Base-by-base conservation (phyloP, 495 filamentous ascomycete genomes). In the Cladorrhinum samala region DNA sequence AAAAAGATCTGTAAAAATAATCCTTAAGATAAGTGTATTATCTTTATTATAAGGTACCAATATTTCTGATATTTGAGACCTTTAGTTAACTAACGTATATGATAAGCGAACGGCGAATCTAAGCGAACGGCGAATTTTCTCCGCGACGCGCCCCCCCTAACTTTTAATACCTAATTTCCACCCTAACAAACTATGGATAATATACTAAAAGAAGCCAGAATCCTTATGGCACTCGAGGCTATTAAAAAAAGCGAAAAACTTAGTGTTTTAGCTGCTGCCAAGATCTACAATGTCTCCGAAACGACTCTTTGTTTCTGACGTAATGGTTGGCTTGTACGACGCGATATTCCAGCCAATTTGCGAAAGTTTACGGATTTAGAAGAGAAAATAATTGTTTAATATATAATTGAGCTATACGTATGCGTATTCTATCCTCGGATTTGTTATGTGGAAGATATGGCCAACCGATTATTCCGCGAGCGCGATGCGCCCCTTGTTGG, bases 321-420 rank as follows among this genome's bases (percentile, higher is more conserved):
- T 17, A 17, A 13, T 17, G 37, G 37, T 40, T 17, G 37, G 37
- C 30, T 14, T 37, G 6, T 14, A 37, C 30, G 30, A 37, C 30
- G 30, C 30, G 30, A 37, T 37, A 37, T 37, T 6, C 30, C 30
- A 37, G 30, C 37, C 37, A 40, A 40, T 17, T 40, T 17, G 18
- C 37, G 37, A 13, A 40, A 40, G 37, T 17, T 40, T 40, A 40
- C 37, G 18, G 37, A 40, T 40, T 40, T 40, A 17, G 4, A 60
- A 64, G 44, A 65, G 63, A 13, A 53, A 64, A 17, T 65, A 69
- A 45, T 36, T 53, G 42, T 49, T 49, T 30, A 49, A 37, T 37
- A 19, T 38, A 19, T 47, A 2, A 47, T 33, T 47, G 45, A 47
- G 23, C 23, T 47, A 27, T 30, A 13, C 14, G 30, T 7, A 14